Percentiles rank a stretch among this genome's conserved stretches.
Conservation (phyloP, 1,139 yeast genomes). For the Waltiozyma sp. region DNA sequence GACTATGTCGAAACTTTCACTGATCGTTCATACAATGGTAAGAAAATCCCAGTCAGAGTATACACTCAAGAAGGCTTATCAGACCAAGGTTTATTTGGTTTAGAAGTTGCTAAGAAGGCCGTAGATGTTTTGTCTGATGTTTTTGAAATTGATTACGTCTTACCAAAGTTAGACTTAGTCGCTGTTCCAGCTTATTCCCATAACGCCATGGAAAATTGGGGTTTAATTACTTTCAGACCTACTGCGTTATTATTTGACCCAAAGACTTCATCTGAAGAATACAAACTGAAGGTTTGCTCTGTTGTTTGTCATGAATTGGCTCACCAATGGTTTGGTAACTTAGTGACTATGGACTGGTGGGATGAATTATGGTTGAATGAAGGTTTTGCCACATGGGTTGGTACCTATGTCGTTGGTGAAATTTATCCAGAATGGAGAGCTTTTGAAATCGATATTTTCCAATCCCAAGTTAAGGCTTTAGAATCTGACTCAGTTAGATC, state of each 20-base stretch:
- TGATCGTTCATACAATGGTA: conserved; percentile 27
- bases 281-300: conserved; percentile 72
- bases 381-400: conserved; percentile 90
- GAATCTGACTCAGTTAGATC: conserved; percentile 64
- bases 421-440: conserved; percentile 83
- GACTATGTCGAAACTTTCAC: conserved; percentile 51
- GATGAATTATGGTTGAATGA: conserved; percentile 88
- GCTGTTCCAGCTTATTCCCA: conserved; percentile 78
- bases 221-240: conserved; percentile 71
- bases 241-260: conserved; percentile 65
- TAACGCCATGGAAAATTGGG: conserved; percentile 94
- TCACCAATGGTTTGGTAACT: conserved; percentile 89
- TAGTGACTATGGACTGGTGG: conserved; percentile 95
- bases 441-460: conserved; percentile 64
- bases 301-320: conserved; percentile 88
- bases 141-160: conserved; percentile 65
- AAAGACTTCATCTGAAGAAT: conserved; percentile 51
- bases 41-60: conserved; percentile 70
- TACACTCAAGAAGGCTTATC: conserved; percentile 71
- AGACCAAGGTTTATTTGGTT: conserved; percentile 54
- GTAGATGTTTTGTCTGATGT: conserved; percentile 61
- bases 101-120: conserved; percentile 65
- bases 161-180: conserved; percentile 75
- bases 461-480: conserved; percentile 60
- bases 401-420: conserved; percentile 67